Evolutionary conservation across 139 green algal genomes (phyloP), one percentile per base, ranked within the genome.

Genomic region (Chlorella sp.): DNA sequence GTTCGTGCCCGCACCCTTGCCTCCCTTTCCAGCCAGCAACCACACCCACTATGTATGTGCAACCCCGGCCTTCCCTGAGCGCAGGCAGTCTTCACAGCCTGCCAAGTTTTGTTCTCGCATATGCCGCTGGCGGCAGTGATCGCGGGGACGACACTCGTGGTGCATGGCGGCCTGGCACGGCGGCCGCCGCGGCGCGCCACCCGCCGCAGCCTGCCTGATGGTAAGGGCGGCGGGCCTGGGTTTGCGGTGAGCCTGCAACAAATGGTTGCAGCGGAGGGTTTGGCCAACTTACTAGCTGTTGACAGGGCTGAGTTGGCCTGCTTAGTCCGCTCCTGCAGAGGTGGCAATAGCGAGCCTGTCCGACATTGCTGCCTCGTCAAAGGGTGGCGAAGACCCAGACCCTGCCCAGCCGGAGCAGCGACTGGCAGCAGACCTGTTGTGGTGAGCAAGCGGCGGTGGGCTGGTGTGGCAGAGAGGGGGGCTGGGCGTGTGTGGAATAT

Each of bases 81-180:
- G 73, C 80, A 91, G 89, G 84, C 30, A 12, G 76, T 93, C 15
- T 94, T 88, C 76, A 79, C 78, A 12, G 80, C 85, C 0, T 94
- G 81, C 85, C 92, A 91, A 69, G 74, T 81, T 36, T n/a, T 97
- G 1, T 98, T 98, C 87, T 80, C 91, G 0, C n/a, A 71, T 2
- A 87, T 98, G 39, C 95, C 95, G 0, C 88, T 98, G 82, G 94
- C 93, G 11, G 94, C 94, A 0, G 65, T 97, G 20, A 83, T 99
- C 0, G 82, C 81, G 0, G 38, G 56, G 4, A 87, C 81, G 16
- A 94, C 94, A 4, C 91, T 99, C 18, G 91, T 99, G 9, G 84
- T 97, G 70, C 97, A 99, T 83, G 97, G 96, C 55, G 95, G 95
- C 17, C 78, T 87, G 34, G 85, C 88, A 38, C 74, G 90, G 73